These are phyloP conservation scores for Fusarium nodosum DNA, from an alignment of 2,329 filamentous ascomycete genomes.

Conservation along the genomic window DNA sequence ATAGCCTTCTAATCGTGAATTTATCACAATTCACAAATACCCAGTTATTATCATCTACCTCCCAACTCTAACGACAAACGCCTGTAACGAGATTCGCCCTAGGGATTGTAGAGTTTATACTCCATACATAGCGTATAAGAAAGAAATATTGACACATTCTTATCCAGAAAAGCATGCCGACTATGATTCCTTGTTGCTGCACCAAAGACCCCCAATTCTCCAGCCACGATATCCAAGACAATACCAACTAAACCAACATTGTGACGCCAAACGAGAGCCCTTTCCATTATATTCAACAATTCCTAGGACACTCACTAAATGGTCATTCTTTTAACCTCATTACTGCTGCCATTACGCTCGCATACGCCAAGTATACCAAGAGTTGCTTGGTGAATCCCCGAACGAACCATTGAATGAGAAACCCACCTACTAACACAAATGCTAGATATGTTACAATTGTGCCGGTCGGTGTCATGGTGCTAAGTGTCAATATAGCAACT, in stretches of 20 bases:
- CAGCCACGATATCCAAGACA: neutral
- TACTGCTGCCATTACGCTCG: conserved; percentile 26
- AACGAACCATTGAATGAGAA: conserved; percentile 19
- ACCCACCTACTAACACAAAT: conserved; percentile 23
- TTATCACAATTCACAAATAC: neutral
- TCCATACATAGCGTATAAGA: neutral
- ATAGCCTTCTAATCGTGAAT: neutral
- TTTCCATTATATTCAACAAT: neutral
- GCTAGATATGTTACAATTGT: conserved; percentile 21
- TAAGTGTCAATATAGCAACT: conserved; percentile 23
- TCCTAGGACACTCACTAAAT: neutral
- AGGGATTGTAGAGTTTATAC: neutral
- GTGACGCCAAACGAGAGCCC: neutral
- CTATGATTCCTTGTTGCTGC: neutral
- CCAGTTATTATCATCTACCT: neutral
- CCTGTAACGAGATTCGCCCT: neutral
- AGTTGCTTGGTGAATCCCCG: conserved; percentile 24
- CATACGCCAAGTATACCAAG: conserved; percentile 28
- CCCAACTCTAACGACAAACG: neutral
- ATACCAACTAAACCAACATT: neutral
- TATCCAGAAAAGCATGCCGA: neutral
- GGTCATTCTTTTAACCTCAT: conserved; percentile 15
- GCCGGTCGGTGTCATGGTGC: neutral
- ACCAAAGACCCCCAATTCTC: neutral
- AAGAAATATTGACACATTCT: no score